phyloP scores from a whole-genome alignment of 345 rosid species.

The Brassica rapa region DNA sequence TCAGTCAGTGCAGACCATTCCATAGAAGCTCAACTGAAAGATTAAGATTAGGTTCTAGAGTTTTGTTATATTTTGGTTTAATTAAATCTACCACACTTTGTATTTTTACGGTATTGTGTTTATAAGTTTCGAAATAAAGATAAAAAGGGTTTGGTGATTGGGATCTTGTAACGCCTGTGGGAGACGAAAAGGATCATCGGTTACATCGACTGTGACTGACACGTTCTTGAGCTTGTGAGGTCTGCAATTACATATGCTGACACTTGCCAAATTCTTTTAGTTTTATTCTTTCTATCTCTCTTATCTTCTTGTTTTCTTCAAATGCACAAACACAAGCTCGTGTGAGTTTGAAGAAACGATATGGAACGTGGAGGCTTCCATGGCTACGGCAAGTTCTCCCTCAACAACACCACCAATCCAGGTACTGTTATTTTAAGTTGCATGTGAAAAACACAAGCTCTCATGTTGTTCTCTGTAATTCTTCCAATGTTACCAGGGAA shows the following conservation, averaged over 20 bases:
- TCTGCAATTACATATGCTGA: constrained; percentile 20
- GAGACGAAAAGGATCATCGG: constrained; percentile 49
- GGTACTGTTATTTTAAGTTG: background rate
- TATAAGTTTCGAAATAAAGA: constrained; percentile 34
- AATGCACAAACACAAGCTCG: constrained; percentile 16
- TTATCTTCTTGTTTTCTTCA: constrained; percentile 5
- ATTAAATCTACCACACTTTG: constrained; percentile 10
- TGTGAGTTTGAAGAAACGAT: constrained; percentile 18
- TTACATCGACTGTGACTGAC: constrained; percentile 44
- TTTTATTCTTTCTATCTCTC: constrained; percentile 9
- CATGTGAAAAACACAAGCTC: background rate
- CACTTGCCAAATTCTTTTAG: constrained; percentile 41
- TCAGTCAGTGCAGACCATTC: constrained; percentile 4
- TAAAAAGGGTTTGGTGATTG: constrained; percentile 19
- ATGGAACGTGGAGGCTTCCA: constrained; percentile 70
- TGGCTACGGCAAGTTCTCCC: constrained; percentile 58
- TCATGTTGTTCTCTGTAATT: background rate
- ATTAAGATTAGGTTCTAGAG: constrained; percentile 14
- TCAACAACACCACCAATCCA: constrained; percentile 37
- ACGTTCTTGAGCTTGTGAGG: constrained; percentile 37
- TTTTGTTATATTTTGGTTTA: constrained; percentile 25
- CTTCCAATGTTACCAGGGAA: too few species aligned
- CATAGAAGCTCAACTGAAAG: constrained; percentile 5
- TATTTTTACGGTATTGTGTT: constrained; percentile 28
- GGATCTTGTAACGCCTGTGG: constrained; percentile 36